Conservation (phyloP, 2,329 filamentous ascomycete species). For the Neonectria faginata region DNA sequence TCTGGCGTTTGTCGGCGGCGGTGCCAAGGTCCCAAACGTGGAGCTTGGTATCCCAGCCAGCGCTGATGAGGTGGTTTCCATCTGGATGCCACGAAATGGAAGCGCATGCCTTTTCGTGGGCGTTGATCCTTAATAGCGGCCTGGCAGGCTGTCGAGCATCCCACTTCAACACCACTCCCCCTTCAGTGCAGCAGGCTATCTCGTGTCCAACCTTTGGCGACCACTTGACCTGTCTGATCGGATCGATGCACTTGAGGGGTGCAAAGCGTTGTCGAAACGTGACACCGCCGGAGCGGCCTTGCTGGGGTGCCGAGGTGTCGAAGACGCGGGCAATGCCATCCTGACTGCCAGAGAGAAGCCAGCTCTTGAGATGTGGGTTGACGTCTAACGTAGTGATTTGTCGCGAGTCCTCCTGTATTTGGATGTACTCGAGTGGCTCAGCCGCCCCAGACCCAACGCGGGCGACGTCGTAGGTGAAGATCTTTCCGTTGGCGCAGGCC, state of each 20-base stretch:
- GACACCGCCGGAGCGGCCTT: constrained; percentile 61
- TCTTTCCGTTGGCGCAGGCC: constrained; percentile 72
- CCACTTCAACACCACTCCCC: constrained; percentile 72
- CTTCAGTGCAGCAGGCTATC: constrained; percentile 74
- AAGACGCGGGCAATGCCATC: constrained; percentile 73
- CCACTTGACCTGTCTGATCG: constrained; percentile 73
- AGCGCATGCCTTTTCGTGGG: constrained; percentile 70
- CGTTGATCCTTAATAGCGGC: constrained; percentile 69
- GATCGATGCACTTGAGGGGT: constrained; percentile 54
- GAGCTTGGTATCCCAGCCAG: constrained; percentile 70
- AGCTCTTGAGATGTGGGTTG: constrained; percentile 69
- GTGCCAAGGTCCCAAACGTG: constrained; percentile 74
- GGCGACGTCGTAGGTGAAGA: constrained; percentile 72
- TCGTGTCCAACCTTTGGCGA: constrained; percentile 70
- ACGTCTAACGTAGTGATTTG: constrained; percentile 74
- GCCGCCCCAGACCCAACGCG: constrained; percentile 59
- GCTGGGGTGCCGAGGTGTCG: constrained; percentile 63
- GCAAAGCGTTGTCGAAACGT: constrained; percentile 62
- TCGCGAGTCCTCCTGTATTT: constrained; percentile 70
- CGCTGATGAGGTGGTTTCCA: constrained; percentile 73
- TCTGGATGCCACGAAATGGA: constrained; percentile 76
- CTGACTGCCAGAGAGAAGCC: constrained; percentile 71
- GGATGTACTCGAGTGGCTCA: constrained; percentile 65
- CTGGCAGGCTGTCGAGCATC: constrained; percentile 67
- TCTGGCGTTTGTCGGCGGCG: constrained; percentile 71